Evolutionary conservation across 2,329 filamentous ascomycete species (phyloP), one percentile per base, ranked within the genome.

Genomic region (Mycocentrospora acerina): DNA sequence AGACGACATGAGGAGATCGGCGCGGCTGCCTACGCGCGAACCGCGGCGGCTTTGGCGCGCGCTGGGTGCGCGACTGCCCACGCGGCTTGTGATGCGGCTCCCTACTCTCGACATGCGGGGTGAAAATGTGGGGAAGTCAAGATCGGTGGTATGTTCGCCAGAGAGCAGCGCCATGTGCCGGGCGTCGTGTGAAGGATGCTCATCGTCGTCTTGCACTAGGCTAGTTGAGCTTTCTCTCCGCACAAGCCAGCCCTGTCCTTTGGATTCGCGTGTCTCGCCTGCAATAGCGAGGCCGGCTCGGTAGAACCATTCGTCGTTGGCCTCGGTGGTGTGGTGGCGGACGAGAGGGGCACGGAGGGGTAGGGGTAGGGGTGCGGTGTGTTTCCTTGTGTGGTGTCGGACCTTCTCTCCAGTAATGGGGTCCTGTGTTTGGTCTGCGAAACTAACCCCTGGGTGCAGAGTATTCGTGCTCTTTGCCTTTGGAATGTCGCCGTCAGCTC

Each of bases 201-300:
- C 54, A 12, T 69, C 57, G 19, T 44, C 47, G 12, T 73, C 64
- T 2, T 64, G 59, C 8, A 73, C 71, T 3, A 82, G 66, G 30
- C 72, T 76, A 1, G 79, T 82, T 1, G 74, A 76, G 44, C 74
- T 79, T 45, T 78, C 75, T 17, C 78, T 69, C 35, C 79, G 74
- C 3, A 71, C 68, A 3, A 82, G 69, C 80, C 80, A 83, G 38
- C 74, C 75, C 54, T 82, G 79, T n/a, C 80, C 80, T 50, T 83
- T 82, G 40, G 74, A 74, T 50, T 83, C 79, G 25, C 79, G 69
- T 4, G 78, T 74, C 14, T 79, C 73, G 4, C 76, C 74, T 2
- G 79, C 75, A 4, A 82, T 74, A 0, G 75, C 73, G 7, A 79
- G 70, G 3, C 78, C 78, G 0, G 80, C 76, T 35, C 80, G 76